Percentiles rank a stretch among this genome's conserved stretches.
These are phyloP conservation scores for Eutrema japonicum DNA, from an alignment of 345 rosid species.

Conservation along the genomic window DNA sequence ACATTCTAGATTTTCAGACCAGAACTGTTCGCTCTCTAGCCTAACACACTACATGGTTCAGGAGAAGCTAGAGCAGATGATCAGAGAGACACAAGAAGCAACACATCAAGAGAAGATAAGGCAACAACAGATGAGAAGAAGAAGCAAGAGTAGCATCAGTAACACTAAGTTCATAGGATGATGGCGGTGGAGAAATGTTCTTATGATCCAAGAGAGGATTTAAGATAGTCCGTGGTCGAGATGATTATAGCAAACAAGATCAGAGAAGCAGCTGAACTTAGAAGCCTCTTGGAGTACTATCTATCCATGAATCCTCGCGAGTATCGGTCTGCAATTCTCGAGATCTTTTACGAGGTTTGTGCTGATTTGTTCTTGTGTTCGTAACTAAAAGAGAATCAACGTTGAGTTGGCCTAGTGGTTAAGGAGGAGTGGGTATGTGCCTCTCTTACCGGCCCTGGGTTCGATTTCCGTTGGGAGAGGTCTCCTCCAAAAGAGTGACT, in stretches of 20 bases:
- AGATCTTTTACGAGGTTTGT: slow-evolving; percentile 85
- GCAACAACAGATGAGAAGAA: slow-evolving; percentile 38
- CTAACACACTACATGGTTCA: slow-evolving; percentile 87
- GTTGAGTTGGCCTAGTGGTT: no score
- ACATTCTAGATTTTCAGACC: slow-evolving; percentile 48
- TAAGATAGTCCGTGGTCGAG: slow-evolving; percentile 76
- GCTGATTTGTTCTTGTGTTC: slow-evolving; percentile 57
- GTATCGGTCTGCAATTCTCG: slow-evolving; percentile 63
- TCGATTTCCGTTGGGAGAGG: no score
- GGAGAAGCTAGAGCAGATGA: slow-evolving; percentile 82
- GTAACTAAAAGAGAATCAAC: slow-evolving; percentile 47
- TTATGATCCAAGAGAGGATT: slow-evolving; percentile 75
- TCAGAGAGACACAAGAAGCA: slow-evolving; percentile 59
- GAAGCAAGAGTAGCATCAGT: slow-evolving; percentile 43
- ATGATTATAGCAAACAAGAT: slow-evolving; percentile 72
- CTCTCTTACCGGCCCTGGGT: no score
- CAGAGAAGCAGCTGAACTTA: slow-evolving; percentile 66
- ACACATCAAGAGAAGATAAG: slow-evolving; percentile 41
- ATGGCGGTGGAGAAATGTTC: slow-evolving; percentile 87
- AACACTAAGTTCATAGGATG: slow-evolving; percentile 68
- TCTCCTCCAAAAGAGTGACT: no score
- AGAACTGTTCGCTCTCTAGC: slow-evolving; percentile 65
- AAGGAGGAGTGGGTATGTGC: no score
- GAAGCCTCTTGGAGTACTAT: slow-evolving; percentile 80
- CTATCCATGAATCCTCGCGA: slow-evolving; percentile 76